Percentiles rank a stretch among this genome's conserved stretches.
Evolutionary conservation across 495 filamentous ascomycete genomes (phyloP).

Genomic region (Penicillium daleae): DNA sequence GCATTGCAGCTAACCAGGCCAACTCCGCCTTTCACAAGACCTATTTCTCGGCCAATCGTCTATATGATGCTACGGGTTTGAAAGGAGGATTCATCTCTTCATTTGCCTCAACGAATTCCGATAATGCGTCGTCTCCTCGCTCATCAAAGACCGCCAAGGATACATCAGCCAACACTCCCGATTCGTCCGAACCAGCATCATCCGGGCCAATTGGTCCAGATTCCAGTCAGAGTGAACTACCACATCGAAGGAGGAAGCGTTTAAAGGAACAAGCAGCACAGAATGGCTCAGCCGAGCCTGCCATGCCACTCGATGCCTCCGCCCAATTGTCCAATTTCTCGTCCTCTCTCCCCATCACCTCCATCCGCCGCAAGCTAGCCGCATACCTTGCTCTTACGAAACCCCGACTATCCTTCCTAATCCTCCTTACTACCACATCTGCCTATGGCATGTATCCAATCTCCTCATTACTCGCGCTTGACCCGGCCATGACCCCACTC

Average conservation of each 20-base stretch:
- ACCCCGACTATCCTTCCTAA: slow-evolving; percentile 87
- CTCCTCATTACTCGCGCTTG: slow-evolving; percentile 52
- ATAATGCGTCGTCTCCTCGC: slow-evolving; percentile 13
- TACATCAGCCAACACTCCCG: slow-evolving; percentile 6
- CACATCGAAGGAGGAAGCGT: slow-evolving; percentile 56
- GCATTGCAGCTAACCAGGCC: slow-evolving; percentile 33
- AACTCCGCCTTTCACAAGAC: slow-evolving; percentile 39
- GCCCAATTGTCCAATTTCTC: slow-evolving; percentile 75
- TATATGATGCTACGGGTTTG: slow-evolving; percentile 18
- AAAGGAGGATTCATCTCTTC: slow-evolving; percentile 39
- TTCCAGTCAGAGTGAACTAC: slow-evolving; percentile 41
- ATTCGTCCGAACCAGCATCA: slow-evolving; percentile 14
- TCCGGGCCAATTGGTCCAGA: slow-evolving; percentile 27
- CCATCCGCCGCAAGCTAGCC: slow-evolving; percentile 76
- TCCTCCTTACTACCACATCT: slow-evolving; percentile 88
- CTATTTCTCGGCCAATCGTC: slow-evolving; percentile 47
- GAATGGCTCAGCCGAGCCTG: slow-evolving; percentile 31
- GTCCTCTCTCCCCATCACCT: slow-evolving; percentile 65
- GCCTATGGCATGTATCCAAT: slow-evolving; percentile 94
- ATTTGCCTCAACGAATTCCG: slow-evolving; percentile 29
- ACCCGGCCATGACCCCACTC: slow-evolving; percentile 67
- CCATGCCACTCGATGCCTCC: slow-evolving; percentile 81
- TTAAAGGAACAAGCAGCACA: slow-evolving; percentile 45
- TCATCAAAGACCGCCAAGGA: slow-evolving; percentile 16
- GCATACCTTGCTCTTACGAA: slow-evolving; percentile 91